These are phyloP conservation scores for Pisolithus albus DNA, from an alignment of 768 basidiomycete genomes.

Conservation along the genomic window DNA sequence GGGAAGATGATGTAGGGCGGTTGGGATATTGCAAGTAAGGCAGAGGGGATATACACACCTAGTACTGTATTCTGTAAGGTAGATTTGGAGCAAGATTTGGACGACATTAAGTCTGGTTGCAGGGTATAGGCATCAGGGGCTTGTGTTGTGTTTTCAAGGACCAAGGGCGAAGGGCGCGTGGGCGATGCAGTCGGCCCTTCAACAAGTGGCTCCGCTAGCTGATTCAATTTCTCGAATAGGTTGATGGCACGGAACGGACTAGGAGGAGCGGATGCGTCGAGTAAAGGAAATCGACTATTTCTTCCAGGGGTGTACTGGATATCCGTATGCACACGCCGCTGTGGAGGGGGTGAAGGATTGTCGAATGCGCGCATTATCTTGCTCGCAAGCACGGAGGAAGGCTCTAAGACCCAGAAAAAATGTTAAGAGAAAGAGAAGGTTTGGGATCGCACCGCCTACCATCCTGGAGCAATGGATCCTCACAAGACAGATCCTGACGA, in stretches of 20 bases:
- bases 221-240: conserved; percentile 22
- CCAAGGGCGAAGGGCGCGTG: neutral
- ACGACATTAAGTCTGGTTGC: conserved; percentile 31
- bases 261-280: conserved; percentile 16
- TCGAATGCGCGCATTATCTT: conserved; percentile 62
- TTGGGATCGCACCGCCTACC: conserved; percentile 20
- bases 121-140: conserved; percentile 5
- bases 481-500: conserved; percentile 23
- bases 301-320: conserved; percentile 12
- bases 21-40: conserved; percentile 6
- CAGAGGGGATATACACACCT: conserved; percentile 4
- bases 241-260: conserved; percentile 29
- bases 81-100: conserved; percentile 36
- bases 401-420: conserved; percentile 38
- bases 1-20: conserved; percentile 17
- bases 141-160: conserved; percentile 2
- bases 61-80: conserved; percentile 6
- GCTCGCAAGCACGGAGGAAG: conserved; percentile 58
- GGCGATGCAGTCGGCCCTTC: neutral
- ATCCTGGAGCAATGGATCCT: conserved; percentile 40
- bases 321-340: conserved; percentile 12
- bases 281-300: conserved; percentile 12
- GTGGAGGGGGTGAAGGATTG: conserved; percentile 69
- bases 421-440: conserved; percentile 4
- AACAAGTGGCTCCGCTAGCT: conserved; percentile 5